Percentiles rank a stretch among this genome's conserved stretches.
Evolutionary conservation across 1,284 basidiomycete genomes (phyloP).

Genomic region (Tilletiaria anomala): DNA sequence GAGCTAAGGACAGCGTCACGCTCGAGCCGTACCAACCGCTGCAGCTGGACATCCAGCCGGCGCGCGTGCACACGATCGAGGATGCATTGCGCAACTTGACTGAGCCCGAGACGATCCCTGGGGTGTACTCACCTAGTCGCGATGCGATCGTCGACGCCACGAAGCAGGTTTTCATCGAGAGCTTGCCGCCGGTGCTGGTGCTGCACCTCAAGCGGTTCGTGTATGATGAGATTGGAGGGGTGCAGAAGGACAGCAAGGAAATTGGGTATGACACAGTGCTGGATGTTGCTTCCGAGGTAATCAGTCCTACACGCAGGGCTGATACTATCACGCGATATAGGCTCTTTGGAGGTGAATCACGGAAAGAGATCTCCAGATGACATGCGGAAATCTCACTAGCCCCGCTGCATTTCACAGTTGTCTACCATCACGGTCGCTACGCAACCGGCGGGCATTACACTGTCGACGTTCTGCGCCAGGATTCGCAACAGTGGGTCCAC

Average conservation of each 20-base stretch:
- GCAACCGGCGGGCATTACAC: conserved; percentile 94
- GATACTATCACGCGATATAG: no score
- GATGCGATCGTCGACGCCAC: conserved; percentile 56
- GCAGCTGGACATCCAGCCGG: conserved; percentile 64
- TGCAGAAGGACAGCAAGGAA: conserved; percentile 71
- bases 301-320: conserved; percentile 39
- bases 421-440: conserved; percentile 85
- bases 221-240: conserved; percentile 69
- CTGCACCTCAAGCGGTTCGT: conserved; percentile 86
- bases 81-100: conserved; percentile 71
- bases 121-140: conserved; percentile 45
- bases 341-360: conserved; percentile 72
- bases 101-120: conserved; percentile 65
- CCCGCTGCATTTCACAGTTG: conserved; percentile 46
- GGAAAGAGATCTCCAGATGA: no score
- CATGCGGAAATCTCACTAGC: no score
- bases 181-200: conserved; percentile 69
- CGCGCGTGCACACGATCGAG: conserved; percentile 61
- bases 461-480: conserved; percentile 70
- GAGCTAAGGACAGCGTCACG: conserved; percentile 67
- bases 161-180: conserved; percentile 75
- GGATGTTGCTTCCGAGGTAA: conserved; percentile 47
- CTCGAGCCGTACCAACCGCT: conserved; percentile 85
- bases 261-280: conserved; percentile 65
- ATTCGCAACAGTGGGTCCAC: conserved; percentile 63